Conservation (phyloP, 2,329 filamentous ascomycete genomes). For the Exophiala alcalophila region DNA sequence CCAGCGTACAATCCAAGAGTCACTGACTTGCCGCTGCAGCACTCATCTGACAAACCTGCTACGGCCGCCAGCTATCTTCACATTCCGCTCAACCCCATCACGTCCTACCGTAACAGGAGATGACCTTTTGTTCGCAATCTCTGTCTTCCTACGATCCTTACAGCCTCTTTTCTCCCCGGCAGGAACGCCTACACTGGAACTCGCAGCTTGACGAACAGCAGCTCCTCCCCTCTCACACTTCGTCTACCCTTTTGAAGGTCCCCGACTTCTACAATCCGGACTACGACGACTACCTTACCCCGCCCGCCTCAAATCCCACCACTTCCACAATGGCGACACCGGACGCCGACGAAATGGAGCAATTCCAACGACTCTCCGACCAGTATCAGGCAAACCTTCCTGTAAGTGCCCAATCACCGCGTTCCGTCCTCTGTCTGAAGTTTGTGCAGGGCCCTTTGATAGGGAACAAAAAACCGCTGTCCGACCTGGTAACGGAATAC, state of each 20-base stretch:
- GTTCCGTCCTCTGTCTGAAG: background rate
- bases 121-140: slow-evolving; percentile 18
- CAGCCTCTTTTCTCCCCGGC: slow-evolving; percentile 5
- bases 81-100: too few species aligned
- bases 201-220: slow-evolving; percentile 35
- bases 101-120: too few species aligned
- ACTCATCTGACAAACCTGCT: too few species aligned
- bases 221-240: slow-evolving; percentile 35
- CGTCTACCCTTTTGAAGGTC: slow-evolving; percentile 31
- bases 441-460: slow-evolving; percentile 72
- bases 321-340: slow-evolving; percentile 39
- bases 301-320: slow-evolving; percentile 24
- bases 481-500: slow-evolving; percentile 78
- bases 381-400: slow-evolving; percentile 57
- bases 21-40: too few species aligned
- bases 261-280: slow-evolving; percentile 22
- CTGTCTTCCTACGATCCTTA: slow-evolving; percentile 11
- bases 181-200: slow-evolving; percentile 32
- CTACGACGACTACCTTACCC: slow-evolving; percentile 28
- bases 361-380: slow-evolving; percentile 61
- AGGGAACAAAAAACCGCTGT: slow-evolving; percentile 68
- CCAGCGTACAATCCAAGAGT: too few species aligned
- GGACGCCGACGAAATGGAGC: slow-evolving; percentile 55
- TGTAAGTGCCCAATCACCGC: slow-evolving; percentile 40
- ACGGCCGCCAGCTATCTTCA: too few species aligned